Conservation (phyloP, 2,329 filamentous ascomycete genomes). For the Phyllosticta ampelicida region DNA sequence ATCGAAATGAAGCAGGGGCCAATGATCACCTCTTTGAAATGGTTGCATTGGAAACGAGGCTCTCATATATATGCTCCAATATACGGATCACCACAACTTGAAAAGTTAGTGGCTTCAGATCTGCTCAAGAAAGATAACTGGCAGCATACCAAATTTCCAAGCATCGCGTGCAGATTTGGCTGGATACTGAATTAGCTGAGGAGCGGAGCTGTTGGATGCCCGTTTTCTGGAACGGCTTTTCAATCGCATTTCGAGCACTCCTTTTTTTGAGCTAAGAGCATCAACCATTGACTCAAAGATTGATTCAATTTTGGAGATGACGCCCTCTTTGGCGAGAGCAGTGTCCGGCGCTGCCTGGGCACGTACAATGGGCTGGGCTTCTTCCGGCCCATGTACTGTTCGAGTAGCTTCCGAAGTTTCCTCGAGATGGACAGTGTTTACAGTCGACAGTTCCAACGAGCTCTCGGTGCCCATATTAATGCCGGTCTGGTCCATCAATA, state of each 20-base stretch:
- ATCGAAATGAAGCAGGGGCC: neutral
- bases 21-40: conserved; percentile 45
- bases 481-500: neutral
- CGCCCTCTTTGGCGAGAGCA: conserved; percentile 18
- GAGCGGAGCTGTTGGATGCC: conserved; percentile 12
- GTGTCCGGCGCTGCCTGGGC: neutral
- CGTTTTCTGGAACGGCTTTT: conserved; percentile 9
- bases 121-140: too few species aligned
- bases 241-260: conserved; percentile 40
- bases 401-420: neutral
- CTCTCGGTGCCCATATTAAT: neutral
- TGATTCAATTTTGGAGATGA: conserved; percentile 45
- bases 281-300: conserved; percentile 44
- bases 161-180: conserved; percentile 45
- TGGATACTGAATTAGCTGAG: conserved; percentile 38
- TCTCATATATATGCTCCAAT: conserved; percentile 44
- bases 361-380: neutral
- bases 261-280: conserved; percentile 38
- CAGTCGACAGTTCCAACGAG: neutral
- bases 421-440: neutral
- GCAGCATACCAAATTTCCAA: conserved; percentile 45
- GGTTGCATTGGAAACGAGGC: conserved; percentile 36
- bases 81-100: conserved; percentile 46
- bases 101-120: conserved; percentile 14
- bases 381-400: neutral